Conservation (phyloP, 208 protist genomes). For the Crithidia thermophila region DNA sequence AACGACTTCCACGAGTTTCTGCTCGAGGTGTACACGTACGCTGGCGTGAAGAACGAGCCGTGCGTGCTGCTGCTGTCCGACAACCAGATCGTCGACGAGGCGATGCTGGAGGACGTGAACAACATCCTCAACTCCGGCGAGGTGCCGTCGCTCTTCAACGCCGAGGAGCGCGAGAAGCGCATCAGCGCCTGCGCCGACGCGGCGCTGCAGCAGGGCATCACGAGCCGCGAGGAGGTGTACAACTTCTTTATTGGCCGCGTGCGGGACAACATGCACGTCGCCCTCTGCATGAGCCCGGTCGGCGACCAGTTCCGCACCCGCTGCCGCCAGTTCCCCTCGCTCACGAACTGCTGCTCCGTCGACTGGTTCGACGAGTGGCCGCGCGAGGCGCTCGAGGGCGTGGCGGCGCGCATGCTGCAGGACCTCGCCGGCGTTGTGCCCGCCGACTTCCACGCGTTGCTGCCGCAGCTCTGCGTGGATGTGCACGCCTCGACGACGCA, state of each 20-base stretch:
- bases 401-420: constrained; percentile 85
- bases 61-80: constrained; percentile 96
- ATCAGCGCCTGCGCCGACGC: constrained; percentile 92
- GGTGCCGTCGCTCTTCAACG: constrained; percentile 96
- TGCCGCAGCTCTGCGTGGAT: constrained; percentile 88
- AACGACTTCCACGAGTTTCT: constrained; percentile 93
- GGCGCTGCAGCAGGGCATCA: constrained; percentile 88
- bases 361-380: constrained; percentile 99
- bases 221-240: constrained; percentile 93
- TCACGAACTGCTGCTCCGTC: constrained; percentile 98
- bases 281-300: constrained; percentile 97
- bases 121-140: constrained; percentile 98
- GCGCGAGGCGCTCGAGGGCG: constrained; percentile 90
- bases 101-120: constrained; percentile 98
- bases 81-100: constrained; percentile 95
- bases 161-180: constrained; percentile 96
- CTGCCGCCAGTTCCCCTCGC: constrained; percentile 96
- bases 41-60: constrained; percentile 85
- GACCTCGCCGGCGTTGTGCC: constrained; percentile 48
- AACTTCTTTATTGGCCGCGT: constrained; percentile 96
- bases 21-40: constrained; percentile 91
- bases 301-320: constrained; percentile 95
- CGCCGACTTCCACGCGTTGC: constrained; percentile 52
- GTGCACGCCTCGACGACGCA: constrained; percentile 81
- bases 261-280: constrained; percentile 96